These are phyloP conservation scores for Xylariaceae sp. DNA, from an alignment of 2,329 filamentous ascomycete genomes.

Conservation along the genomic window DNA sequence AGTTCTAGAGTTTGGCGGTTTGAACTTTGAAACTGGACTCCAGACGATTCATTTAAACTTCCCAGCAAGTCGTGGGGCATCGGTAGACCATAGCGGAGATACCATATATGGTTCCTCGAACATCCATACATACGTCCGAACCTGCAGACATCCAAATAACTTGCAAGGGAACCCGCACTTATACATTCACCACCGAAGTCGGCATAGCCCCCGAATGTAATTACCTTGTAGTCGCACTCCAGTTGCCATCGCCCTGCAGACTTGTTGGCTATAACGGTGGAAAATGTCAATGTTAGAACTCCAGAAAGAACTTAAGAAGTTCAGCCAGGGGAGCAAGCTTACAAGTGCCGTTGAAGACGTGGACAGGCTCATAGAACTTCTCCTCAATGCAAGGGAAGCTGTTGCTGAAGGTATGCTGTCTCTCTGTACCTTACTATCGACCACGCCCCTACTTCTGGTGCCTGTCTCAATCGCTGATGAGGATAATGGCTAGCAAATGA, in stretches of 20 bases:
- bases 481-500: slow-evolving; percentile 41
- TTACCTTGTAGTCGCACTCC: too few relatives aligned
- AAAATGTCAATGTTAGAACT: slow-evolving; percentile 48
- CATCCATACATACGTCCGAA: neutral
- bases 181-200: too few relatives aligned
- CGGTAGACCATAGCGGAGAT: too few relatives aligned
- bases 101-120: too few relatives aligned
- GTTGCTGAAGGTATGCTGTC: slow-evolving; percentile 58
- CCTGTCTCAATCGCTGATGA: slow-evolving; percentile 13
- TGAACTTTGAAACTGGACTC: too few relatives aligned
- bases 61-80: slow-evolving; percentile 10
- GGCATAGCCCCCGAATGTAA: too few relatives aligned
- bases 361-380: slow-evolving; percentile 73
- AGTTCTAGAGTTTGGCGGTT: too few relatives aligned
- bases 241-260: neutral
- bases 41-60: too few relatives aligned
- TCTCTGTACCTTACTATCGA: too few relatives aligned
- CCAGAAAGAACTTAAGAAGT: slow-evolving; percentile 67
- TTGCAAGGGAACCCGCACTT: neutral
- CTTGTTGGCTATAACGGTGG: neutral
- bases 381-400: slow-evolving; percentile 66
- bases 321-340: slow-evolving; percentile 64
- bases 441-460: neutral
- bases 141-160: neutral
- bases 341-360: slow-evolving; percentile 70